Evolutionary conservation across 768 basidiomycete species (phyloP).

Genomic region (Cyclocybe cylindracea): DNA sequence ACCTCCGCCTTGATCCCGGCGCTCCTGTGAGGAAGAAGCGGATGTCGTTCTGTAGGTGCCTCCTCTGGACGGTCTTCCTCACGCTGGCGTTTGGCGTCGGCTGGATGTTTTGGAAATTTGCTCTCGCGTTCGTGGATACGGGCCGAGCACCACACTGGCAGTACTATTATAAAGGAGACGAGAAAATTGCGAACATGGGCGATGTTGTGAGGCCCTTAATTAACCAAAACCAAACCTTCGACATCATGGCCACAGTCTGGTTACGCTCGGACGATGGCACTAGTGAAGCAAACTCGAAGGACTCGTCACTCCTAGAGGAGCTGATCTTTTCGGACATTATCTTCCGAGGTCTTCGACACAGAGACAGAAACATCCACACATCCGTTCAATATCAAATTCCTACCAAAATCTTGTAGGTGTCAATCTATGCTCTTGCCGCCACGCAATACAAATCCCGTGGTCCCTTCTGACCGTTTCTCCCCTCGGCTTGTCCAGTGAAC

Average conservation of each 20-base stretch:
- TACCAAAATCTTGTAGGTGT: conserved; percentile 30
- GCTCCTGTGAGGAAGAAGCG: too few relatives aligned
- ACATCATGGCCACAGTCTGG: conserved; percentile 21
- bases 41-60: too few relatives aligned
- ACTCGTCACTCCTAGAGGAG: conserved; percentile 7
- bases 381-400: conserved; percentile 30
- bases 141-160: too few relatives aligned
- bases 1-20: too few relatives aligned
- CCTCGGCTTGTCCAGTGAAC: conserved; percentile 13
- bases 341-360: conserved; percentile 26
- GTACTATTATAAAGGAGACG: too few relatives aligned
- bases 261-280: background rate
- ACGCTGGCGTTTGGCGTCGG: too few relatives aligned
- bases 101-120: too few relatives aligned
- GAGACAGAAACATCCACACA: conserved; percentile 22
- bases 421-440: background rate
- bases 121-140: too few relatives aligned
- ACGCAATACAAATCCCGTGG: background rate
- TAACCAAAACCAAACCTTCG: conserved; percentile 14
- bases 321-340: conserved; percentile 28
- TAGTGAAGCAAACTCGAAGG: background rate
- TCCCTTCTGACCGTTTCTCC: background rate
- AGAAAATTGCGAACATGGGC: too few relatives aligned
- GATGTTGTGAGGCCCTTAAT: conserved; percentile 17
- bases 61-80: too few relatives aligned